Conservation (phyloP, 1,284 basidiomycete species). For the Apiotrichum brassicae region DNA sequence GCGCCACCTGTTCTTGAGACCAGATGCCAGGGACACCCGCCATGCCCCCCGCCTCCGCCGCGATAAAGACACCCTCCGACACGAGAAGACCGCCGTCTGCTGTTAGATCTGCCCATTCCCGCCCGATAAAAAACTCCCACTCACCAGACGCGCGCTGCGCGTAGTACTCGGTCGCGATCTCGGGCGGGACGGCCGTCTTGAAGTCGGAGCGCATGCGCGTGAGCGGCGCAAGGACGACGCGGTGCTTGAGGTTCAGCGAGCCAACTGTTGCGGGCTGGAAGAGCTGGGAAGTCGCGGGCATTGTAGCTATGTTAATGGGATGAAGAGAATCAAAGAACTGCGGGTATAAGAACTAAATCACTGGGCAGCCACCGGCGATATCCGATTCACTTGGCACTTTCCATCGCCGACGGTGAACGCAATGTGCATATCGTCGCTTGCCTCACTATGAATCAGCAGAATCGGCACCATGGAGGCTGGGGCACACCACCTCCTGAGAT, state of each 20-base stretch:
- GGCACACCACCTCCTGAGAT: too few species aligned
- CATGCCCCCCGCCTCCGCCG: constrained; percentile 24
- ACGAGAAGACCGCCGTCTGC: constrained; percentile 36
- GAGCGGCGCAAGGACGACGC: constrained; percentile 43
- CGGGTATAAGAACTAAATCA: too few species aligned
- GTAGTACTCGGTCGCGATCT: constrained; percentile 41
- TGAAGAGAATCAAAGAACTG: too few species aligned
- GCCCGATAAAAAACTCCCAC: background rate
- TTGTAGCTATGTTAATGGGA: background rate
- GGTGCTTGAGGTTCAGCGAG: constrained; percentile 31
- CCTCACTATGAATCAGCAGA: too few species aligned
- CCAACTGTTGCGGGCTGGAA: constrained; percentile 31
- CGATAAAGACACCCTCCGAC: constrained; percentile 34
- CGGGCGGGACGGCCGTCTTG: constrained; percentile 22
- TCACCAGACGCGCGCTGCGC: constrained; percentile 33
- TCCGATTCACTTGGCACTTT: too few species aligned
- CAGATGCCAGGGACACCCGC: constrained; percentile 28
- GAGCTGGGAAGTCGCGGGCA: constrained; percentile 8
- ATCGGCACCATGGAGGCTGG: too few species aligned
- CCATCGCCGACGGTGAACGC: too few species aligned
- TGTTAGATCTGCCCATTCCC: background rate
- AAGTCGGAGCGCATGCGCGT: constrained; percentile 31
- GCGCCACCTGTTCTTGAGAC: constrained; percentile 25
- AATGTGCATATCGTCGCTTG: too few species aligned
- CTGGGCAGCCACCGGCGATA: too few species aligned